Conservation (phyloP, 2,329 filamentous ascomycete genomes). For the Hysterium pulicare region DNA sequence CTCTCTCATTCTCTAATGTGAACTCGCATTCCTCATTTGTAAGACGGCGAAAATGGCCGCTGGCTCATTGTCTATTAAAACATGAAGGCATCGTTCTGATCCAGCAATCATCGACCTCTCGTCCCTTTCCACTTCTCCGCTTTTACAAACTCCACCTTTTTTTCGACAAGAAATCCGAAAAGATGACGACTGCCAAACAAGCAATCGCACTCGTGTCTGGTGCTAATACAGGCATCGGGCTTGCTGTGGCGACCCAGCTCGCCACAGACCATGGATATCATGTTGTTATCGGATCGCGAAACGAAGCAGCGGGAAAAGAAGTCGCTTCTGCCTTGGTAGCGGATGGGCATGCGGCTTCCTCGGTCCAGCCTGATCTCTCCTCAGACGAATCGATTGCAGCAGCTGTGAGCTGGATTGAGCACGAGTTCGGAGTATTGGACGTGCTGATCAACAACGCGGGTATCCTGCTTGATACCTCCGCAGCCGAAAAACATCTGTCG, state of each 20-base stretch:
- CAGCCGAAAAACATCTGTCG: neutral
- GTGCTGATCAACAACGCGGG: conserved; percentile 12
- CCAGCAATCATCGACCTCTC: neutral
- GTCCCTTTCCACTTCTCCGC: neutral
- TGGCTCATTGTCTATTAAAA: neutral
- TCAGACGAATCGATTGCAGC: conserved; percentile 5
- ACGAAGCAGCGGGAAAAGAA: conserved; percentile 18
- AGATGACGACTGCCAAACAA: neutral
- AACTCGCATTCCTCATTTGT: neutral
- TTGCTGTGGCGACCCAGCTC: neutral
- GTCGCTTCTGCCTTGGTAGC: conserved; percentile 20
- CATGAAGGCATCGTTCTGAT: neutral
- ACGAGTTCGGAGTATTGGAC: conserved; percentile 7
- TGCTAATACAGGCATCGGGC: conserved; percentile 3
- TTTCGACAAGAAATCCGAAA: neutral
- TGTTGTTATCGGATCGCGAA: conserved; percentile 35
- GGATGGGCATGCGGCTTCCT: conserved; percentile 16
- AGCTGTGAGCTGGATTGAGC: conserved; percentile 2
- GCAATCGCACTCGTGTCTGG: conserved; percentile 1
- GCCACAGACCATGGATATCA: conserved; percentile 13
- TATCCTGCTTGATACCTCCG: neutral
- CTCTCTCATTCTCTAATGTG: neutral
- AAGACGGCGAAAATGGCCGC: neutral
- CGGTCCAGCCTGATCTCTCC: conserved; percentile 7
- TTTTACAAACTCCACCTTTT: neutral